A percentile compares a stretch with the other conserved stretches of the same genome.
Evolutionary conservation across 352 stramenopile genomes (phyloP).

Genomic region (Globisporangium cederbergense): DNA sequence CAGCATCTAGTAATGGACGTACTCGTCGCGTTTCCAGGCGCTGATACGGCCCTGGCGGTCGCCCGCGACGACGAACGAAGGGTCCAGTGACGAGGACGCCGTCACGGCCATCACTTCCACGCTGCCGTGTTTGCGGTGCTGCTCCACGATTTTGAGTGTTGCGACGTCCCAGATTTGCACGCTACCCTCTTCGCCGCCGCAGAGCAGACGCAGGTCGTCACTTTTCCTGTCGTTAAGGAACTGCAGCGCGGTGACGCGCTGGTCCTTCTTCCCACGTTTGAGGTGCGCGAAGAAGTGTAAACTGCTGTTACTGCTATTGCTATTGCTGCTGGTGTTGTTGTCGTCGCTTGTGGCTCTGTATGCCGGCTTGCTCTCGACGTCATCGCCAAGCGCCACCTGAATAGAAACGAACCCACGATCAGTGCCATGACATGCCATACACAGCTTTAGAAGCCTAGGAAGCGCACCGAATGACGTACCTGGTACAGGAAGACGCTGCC

Average conservation of each 20-base stretch:
- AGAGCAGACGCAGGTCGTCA: constrained; percentile 38
- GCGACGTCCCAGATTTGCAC: constrained; percentile 76
- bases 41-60: constrained; percentile 61
- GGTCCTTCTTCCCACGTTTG: constrained; percentile 48
- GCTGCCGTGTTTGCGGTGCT: constrained; percentile 64
- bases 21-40: constrained; percentile 55
- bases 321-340: background rate
- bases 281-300: constrained; percentile 46
- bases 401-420: background rate
- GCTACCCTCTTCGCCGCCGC: constrained; percentile 59
- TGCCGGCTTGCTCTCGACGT: background rate
- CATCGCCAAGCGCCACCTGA: constrained; percentile 12
- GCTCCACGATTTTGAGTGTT: constrained; percentile 40
- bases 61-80: constrained; percentile 49
- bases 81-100: constrained; percentile 25
- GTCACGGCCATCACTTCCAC: constrained; percentile 50
- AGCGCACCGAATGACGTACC: constrained; percentile 23
- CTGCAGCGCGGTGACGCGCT: constrained; percentile 54
- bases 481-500: constrained; percentile 59
- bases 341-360: background rate
- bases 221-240: constrained; percentile 34
- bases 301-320: background rate
- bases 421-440: background rate
- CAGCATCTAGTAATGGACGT: constrained; percentile 16
- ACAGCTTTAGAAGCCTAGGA: too few relatives aligned